Evolutionary conservation across 1,284 basidiomycete genomes (phyloP).

Genomic region (Rhodotorula mucilaginosa): DNA sequence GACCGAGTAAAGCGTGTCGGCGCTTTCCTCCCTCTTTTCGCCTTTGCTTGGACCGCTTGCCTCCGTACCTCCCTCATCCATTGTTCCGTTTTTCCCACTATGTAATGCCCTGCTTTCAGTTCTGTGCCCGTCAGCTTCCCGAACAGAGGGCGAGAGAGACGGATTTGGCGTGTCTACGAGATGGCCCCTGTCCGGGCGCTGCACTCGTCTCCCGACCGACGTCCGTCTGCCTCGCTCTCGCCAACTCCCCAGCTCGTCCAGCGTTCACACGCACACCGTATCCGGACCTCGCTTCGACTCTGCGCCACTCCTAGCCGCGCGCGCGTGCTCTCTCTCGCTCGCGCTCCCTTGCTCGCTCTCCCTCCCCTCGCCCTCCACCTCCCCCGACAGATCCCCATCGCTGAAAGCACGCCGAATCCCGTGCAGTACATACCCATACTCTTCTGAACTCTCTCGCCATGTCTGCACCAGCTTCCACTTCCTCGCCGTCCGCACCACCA

Average conservation of each 20-base stretch:
- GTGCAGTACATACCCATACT: no score
- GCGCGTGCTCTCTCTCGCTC: neutral
- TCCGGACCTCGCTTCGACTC: conserved; percentile 1
- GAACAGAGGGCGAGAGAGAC: no score
- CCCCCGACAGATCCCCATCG: neutral
- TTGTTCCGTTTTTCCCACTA: conserved; percentile 7
- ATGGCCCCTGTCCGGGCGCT: no score
- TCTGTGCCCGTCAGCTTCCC: no score
- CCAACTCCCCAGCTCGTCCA: no score
- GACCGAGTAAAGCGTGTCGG: neutral
- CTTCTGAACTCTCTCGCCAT: neutral
- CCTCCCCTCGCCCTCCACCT: neutral
- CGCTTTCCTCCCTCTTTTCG: neutral
- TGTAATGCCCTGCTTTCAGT: no score
- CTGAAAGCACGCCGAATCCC: no score
- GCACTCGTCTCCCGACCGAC: no score
- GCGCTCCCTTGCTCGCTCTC: neutral
- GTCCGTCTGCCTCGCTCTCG: no score
- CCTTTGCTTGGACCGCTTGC: neutral
- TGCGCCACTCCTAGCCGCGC: neutral
- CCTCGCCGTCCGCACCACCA: neutral
- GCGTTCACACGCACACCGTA: no score
- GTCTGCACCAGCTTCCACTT: conserved; percentile 1
- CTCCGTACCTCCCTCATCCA: conserved; percentile 6
- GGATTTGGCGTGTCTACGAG: no score